Base-by-base conservation (phyloP, 805 yeast genomes). In the Novakomyces olei region DNA sequence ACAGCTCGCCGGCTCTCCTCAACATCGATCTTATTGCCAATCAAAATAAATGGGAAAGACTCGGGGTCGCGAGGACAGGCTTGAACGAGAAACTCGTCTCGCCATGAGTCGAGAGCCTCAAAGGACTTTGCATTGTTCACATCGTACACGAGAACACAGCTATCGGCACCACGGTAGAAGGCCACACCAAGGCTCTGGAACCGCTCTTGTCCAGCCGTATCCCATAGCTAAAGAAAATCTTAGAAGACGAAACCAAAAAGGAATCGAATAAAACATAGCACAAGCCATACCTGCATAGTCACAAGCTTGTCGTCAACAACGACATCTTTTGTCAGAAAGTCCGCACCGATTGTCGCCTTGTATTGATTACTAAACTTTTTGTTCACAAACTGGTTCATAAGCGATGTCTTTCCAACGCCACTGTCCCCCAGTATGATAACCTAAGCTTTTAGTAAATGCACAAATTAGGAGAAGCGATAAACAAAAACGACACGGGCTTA, bases 261-360 rank as follows among this genome's bases (percentile, higher is more conserved):
- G n/a, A n/a, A 5, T 29, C 12, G 9, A 34, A 10, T n/a, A 9
- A 8, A 14, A 8, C 6, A 12, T 8, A 27, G 17, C 15, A 19
- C 15, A n/a, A 9, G 15, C n/a, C 43, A 8, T 14, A 42, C 44
- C 42, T 58, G 64, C 63, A 75, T 63, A 15, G 79, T 71, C 5
- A 74, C 81, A 41, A 67, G 66, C 45, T 74, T 75, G 52, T 75
- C 88, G 51, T 88, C 96, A 37, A 88, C 67, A 18, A 64, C 58
- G 37, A 85, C 68, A 46, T 85, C 96, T 53, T 83, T 85, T 25
- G 95, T 85, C 40, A 81, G 63, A 50, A 85, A 85, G 52, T 88
- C 96, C 2, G 96, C 96, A 6, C 98, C 98, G 42, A 85, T 85
- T 10, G 98, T 85, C 19, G 96, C 95, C 49, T 85, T 88, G 55